Evolutionary conservation across 2,329 filamentous ascomycete genomes (phyloP), one percentile per base, ranked within the genome.

Genomic region (Xylariaceae sp.): DNA sequence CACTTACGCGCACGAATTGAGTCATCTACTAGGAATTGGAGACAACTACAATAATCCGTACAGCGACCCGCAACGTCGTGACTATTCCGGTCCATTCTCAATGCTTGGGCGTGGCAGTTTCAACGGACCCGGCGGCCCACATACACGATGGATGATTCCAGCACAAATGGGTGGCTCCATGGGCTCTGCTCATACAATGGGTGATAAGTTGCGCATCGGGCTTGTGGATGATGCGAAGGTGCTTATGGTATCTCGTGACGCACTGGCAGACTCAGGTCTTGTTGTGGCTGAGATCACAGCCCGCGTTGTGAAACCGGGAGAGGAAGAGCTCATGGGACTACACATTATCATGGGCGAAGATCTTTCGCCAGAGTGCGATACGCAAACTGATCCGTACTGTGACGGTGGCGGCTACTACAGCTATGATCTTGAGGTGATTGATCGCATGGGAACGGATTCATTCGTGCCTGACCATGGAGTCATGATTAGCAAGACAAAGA

Each of bases 21-120:
- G 70, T 19, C 78, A 81, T 60, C 62, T 81, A 36, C 69, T 81
- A 1, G 71, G 73, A 13, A 80, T 80, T 18, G 74, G 75, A 9
- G 78, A 81, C 58, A 81, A 81, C 60, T 80, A 81, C 59, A 80
- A 80, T 57, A 81, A 81, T 48, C 78, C 78, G 0, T 80, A 75
- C 56, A 68, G 73, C 3, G 58, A 66, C 1, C 77, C 76, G 1
- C 61, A 71, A 40, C 71, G 74, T 3, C 73, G 78, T 18, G 64
- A 73, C 0, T 80, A 77, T 60, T 77, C 77, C 0, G 78, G 78
- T 0, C 76, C 77, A 0, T 81, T 73, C 68, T 75, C 73, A 6
- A 81, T 81, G 78, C 68, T 81, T 55, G 74, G 73, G 18, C 67
- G 77, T 1, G 78, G 78, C 4, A 74, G 71, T 3, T 80, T 80